phyloP scores from a whole-genome alignment of 1,139 yeast species.

The Blastobotrys persicus region DNA sequence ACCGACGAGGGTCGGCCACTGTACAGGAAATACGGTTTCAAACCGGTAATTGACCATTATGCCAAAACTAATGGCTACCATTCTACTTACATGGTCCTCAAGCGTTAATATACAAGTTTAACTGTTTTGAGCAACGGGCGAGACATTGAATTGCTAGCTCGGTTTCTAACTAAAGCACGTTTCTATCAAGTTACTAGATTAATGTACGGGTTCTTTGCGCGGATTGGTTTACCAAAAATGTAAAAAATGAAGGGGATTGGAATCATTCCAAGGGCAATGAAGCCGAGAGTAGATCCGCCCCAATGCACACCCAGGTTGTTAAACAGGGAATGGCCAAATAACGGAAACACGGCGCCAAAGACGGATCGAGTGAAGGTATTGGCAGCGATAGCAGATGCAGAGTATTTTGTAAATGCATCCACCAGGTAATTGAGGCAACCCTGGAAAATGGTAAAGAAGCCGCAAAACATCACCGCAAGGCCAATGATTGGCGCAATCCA shows the following conservation, averaged over 20 bases:
- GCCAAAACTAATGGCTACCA: not conserved
- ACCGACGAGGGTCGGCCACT: conserved; percentile 10
- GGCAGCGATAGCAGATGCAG: conserved; percentile 83
- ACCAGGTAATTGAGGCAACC: conserved; percentile 59
- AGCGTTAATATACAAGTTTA: not conserved
- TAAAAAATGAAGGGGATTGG: conserved; percentile 67
- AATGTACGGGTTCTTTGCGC: conserved; percentile 53
- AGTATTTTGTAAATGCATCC: conserved; percentile 57
- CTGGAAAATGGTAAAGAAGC: conserved; percentile 58
- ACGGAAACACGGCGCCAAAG: conserved; percentile 74
- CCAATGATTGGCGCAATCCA: conserved; percentile 77
- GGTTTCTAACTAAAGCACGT: not conserved
- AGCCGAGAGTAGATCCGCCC: conserved; percentile 61
- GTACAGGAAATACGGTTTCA: conserved; percentile 3
- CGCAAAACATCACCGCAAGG: conserved; percentile 59
- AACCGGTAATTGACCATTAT: not conserved
- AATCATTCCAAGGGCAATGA: conserved; percentile 54
- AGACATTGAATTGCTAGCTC: not conserved
- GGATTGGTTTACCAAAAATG: conserved; percentile 53
- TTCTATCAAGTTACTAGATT: conserved; percentile 19
- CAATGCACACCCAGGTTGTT: conserved; percentile 54
- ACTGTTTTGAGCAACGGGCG: no score
- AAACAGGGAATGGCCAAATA: conserved; percentile 63
- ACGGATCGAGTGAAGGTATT: conserved; percentile 67
- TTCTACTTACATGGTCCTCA: conserved; percentile 2